Base-by-base conservation (phyloP, 1,284 basidiomycete species). In the Prillingera fragicola region DNA sequence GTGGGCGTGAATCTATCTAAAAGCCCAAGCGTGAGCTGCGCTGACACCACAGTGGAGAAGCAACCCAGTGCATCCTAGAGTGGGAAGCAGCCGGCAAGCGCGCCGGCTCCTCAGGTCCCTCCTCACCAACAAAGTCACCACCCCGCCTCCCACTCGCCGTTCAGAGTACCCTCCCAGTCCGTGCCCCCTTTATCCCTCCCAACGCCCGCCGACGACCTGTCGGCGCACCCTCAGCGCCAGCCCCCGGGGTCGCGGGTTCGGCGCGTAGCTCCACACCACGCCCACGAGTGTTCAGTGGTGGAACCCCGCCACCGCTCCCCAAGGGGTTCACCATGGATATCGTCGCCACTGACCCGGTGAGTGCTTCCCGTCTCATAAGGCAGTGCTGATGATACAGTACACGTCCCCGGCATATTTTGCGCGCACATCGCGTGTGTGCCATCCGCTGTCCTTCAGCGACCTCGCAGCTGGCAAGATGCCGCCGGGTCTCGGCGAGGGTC, bases 371-470 rank as follows among this genome's bases (percentile, higher is more conserved):
- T 31, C 37, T 12, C 4, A 26, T 12, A 10, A 26, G 17, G 25
- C n/a, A n/a, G 14, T 10, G 19, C 12, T 5, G 17, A 33, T 38
- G 41, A 44, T 42, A 24, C 50, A 80, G 78, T 80, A 74, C 45
- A 80, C 79, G 1, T 60, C 71, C 10, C 68, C 73, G 40, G 79
- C 79, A 5, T 79, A 77, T 53, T 60, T 67, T 13, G 63, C 67
- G 9, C 73, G 80, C n/a, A 79, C 78, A 2, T 62, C 64, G 0
- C 61, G 75, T 8, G 60, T 70, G 9, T 80, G 79, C 46, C 71
- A 77, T 24, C 61, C 75, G 7, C 65, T 80, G 5, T 76, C 76
- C 0, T 82, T 81, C 62, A 61, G 67, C 18, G 77, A 80, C 29
- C 73, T 82, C 31, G 75, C 78, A 1, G 69, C 74, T 19, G 79